phyloP scores from a whole-genome alignment of 2,329 filamentous ascomycete genomes.

The Zymoseptoria passerinii region DNA sequence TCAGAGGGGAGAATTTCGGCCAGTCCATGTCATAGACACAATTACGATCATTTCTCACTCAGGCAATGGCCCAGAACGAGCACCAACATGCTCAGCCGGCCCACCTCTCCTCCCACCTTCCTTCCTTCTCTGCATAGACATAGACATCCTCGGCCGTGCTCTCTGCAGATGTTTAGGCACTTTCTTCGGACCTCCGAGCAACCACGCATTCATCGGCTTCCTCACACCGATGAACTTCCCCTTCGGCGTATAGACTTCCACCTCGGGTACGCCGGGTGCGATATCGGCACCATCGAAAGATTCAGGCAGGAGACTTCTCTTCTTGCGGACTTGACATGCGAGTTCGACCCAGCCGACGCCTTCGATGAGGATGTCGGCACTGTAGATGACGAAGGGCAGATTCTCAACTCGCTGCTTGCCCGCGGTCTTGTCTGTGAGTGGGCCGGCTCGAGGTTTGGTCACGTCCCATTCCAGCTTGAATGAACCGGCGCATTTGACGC shows the following conservation, averaged over 20 bases:
- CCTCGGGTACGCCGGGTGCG: conserved; percentile 45
- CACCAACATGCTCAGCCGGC: too few relatives aligned
- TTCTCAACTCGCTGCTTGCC: conserved; percentile 56
- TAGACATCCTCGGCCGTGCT: conserved; percentile 57
- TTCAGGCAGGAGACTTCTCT: conserved; percentile 13
- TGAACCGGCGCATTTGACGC: conserved; percentile 56
- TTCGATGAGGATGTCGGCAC: conserved; percentile 79
- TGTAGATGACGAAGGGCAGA: conserved; percentile 71
- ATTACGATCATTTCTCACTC: neutral
- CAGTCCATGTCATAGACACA: neutral
- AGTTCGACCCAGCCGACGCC: conserved; percentile 92
- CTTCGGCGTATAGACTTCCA: conserved; percentile 79
- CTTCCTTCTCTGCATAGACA: conserved; percentile 31
- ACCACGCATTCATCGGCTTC: conserved; percentile 62
- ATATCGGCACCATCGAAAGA: conserved; percentile 13
- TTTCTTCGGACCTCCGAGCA: conserved; percentile 48
- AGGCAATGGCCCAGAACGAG: neutral
- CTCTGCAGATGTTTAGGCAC: conserved; percentile 43
- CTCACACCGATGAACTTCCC: conserved; percentile 68
- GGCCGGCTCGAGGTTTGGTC: conserved; percentile 68
- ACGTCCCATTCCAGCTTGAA: conserved; percentile 75
- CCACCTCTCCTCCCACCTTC: conserved; percentile 37
- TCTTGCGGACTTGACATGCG: conserved; percentile 63
- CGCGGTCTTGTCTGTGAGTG: conserved; percentile 54
- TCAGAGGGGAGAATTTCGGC: neutral